Evolutionary conservation across 2,329 filamentous ascomycete species (phyloP), one percentile per base, ranked within the genome.

Genomic region (Magnaporthiopsis poae): DNA sequence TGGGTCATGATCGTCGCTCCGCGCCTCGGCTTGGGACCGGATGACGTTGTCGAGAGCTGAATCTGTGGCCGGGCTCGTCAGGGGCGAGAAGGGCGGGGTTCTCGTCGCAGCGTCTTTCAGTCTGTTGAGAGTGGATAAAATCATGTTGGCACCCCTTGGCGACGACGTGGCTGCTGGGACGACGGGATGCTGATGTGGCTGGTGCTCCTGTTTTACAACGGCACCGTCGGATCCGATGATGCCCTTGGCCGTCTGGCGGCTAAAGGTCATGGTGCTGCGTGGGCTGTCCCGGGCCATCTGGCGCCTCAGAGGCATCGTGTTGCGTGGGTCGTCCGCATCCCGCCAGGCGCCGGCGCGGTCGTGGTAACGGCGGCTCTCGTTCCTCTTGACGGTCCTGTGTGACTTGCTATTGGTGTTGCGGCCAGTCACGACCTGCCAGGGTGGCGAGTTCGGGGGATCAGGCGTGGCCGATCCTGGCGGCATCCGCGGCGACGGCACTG

Each of bases 341-440:
- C 81, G 75, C 77, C 78, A 83, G 3, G 81, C 74, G 5, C 81
- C 80, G 13, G 76, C 78, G 15, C 74, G 76, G 66, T 82, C 80
- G 63, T 74, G 77, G 64, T 82, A 81, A 21, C 79, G 77, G 61
- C 75, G 74, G 27, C 72, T 72, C 63, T 78, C 74, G 39, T 77
- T 73, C 65, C 74, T 75, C 68, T 74, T 77, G 52, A 81, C 75
- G 1, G 78, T 80, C 15, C 80, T 74, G 69, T 82, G 80, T 12
- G 56, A 21, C 63, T 67, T n/a, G 18, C 31, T 52, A 7, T 7
- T 33, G 21, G 29, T 60, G 5, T 21, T 25, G n/a, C n/a, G 46
- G 18, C 46, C n/a, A 2, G 46, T n/a, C 25, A 65, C 64, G 13
- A 56, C 9, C 60, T 61, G 59, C 64, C 64, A 65, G 18, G 64